Evolutionary conservation across 1,284 basidiomycete genomes (phyloP).

Genomic region (Ustilago loliicola): DNA sequence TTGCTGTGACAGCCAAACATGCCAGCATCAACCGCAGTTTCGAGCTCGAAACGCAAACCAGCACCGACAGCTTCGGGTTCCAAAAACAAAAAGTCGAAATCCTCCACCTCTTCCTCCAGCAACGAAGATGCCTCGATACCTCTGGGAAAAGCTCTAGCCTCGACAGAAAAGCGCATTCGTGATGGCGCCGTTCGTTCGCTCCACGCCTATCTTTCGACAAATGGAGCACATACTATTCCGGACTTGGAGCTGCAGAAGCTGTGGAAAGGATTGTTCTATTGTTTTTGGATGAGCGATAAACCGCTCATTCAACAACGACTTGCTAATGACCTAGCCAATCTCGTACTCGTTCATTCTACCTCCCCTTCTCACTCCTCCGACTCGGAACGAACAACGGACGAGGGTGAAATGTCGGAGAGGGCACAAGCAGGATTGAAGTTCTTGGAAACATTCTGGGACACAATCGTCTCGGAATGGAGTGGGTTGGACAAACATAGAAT

Average conservation of each 20-base stretch:
- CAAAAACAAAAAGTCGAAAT: conserved; percentile 20
- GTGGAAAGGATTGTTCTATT: conserved; percentile 99
- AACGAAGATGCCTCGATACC: conserved; percentile 44
- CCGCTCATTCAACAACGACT: conserved; percentile 94
- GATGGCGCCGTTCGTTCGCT: conserved; percentile 88
- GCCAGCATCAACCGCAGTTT: conserved; percentile 10
- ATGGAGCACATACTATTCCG: conserved; percentile 72
- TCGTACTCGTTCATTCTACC: conserved; percentile 71
- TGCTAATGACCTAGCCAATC: conserved; percentile 84
- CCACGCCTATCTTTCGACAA: conserved; percentile 74
- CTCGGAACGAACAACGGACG: too few relatives aligned
- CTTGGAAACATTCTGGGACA: conserved; percentile 89
- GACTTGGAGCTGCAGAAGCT: conserved; percentile 87
- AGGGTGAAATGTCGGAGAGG: conserved; percentile 6
- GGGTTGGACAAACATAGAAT: conserved; percentile 83
- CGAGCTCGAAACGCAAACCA: conserved; percentile 29
- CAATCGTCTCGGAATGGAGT: conserved; percentile 89
- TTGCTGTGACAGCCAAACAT: too few relatives aligned
- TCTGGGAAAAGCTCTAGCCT: conserved; percentile 61
- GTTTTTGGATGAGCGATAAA: conserved; percentile 99
- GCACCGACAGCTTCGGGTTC: not conserved
- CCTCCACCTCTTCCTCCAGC: not conserved
- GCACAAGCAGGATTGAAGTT: conserved; percentile 79
- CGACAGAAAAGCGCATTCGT: conserved; percentile 76
- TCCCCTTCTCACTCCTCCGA: not conserved